Percentiles rank a stretch among this genome's conserved stretches.
Conservation (phyloP, 257 asterid genomes). For the Ocimum tenuiflorum region DNA sequence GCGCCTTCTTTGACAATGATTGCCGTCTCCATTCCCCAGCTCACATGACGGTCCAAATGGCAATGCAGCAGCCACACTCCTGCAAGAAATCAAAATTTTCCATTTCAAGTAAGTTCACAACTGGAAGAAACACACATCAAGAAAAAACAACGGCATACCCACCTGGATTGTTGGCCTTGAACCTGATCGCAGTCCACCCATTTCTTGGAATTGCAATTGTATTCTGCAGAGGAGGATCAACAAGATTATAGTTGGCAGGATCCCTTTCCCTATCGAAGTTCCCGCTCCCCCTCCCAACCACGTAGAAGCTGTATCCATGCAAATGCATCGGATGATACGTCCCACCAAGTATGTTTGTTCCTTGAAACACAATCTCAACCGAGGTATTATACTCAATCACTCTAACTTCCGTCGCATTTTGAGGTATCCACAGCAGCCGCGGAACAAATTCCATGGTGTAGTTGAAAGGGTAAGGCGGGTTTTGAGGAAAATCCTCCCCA, state of each 20-base stretch:
- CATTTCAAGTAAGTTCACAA: neutral
- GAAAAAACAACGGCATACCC: neutral
- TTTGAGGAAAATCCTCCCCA: conserved; percentile 28
- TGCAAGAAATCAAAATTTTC: neutral
- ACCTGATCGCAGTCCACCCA: conserved; percentile 66
- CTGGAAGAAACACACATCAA: no score
- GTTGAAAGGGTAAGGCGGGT: conserved; percentile 38
- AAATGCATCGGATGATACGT: conserved; percentile 69
- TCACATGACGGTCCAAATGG: conserved; percentile 42
- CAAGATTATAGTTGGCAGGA: conserved; percentile 47
- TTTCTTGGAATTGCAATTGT: conserved; percentile 46
- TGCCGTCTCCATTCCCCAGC: conserved; percentile 58
- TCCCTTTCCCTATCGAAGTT: conserved; percentile 38
- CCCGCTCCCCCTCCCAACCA: conserved; percentile 53
- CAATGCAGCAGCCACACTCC: conserved; percentile 65
- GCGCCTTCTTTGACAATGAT: conserved; percentile 42
- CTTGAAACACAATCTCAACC: conserved; percentile 57
- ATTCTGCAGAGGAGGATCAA: conserved; percentile 55
- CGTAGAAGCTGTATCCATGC: conserved; percentile 68
- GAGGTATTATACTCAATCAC: conserved; percentile 37
- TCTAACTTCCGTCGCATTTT: conserved; percentile 26
- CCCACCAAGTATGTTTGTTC: conserved; percentile 42
- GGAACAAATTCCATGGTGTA: conserved; percentile 28
- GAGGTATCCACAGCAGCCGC: conserved; percentile 3
- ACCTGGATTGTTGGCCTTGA: conserved; percentile 69